Evolutionary conservation across 2,329 filamentous ascomycete genomes (phyloP), one percentile per base, ranked within the genome.

Genomic region (Coniochaeta sp.): DNA sequence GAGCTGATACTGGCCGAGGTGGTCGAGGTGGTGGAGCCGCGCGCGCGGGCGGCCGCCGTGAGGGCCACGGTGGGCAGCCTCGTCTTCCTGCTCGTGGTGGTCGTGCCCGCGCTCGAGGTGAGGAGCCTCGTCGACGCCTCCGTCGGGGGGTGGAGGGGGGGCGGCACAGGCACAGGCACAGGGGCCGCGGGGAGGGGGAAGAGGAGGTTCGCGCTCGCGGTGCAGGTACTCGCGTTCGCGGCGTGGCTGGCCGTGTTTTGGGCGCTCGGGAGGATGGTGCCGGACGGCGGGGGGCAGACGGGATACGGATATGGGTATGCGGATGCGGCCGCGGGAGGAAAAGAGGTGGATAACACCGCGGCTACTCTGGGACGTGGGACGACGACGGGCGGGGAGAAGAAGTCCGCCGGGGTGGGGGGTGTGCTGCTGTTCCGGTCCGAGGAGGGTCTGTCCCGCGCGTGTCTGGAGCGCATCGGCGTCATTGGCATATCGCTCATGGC

Each of bases 401-500:
- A 71, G 32, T n/a, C n/a, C n/a, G 65, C 64, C 10, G 63, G 63
- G 59, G 54, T 66, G 17, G 42, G 62, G 28, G 55, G 38, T 19
- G 58, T 58, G 19, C 59, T 59, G 14, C 7, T 30, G 2, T 9
- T 52, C 6, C 8, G 47, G 44, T 64, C 58, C 19, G 72, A 73
- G 58, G 68, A 66, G 7, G 71, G 72, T 1, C 66, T 84, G 56
- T 78, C 78, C 17, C 74, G 80, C 50, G 84, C 80, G 9, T 87
- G 84, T 64, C 74, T 88, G 38, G 84, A 87, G 70, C 75, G 91
- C 52, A 86, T 96, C 28, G 91, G 91, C 14, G 88, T 96, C 44
- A 91, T 96, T 63, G 91, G 91, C 3, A 91, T 95, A 60, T 87
- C 89, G 55, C 75, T 95, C 58, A 96, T 96, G 90, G 91, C 91